Percentiles rank a stretch among this genome's conserved stretches.
phyloP scores from a whole-genome alignment of 768 basidiomycete genomes.

The Punctularia strigosozonata region DNA sequence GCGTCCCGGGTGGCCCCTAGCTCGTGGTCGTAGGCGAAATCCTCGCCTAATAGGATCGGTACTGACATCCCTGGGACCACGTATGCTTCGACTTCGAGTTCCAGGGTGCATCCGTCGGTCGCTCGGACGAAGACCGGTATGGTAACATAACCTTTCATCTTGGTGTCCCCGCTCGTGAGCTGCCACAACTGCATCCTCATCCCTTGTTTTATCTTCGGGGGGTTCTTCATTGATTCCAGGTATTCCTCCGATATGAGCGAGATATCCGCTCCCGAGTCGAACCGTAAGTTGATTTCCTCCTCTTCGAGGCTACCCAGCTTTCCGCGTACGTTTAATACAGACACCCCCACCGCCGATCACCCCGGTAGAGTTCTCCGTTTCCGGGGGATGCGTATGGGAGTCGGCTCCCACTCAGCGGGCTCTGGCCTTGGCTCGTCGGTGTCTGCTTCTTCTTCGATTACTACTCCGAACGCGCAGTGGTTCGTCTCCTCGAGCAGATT shows the following conservation, averaged over 20 bases:
- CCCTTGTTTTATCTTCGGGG: constrained; percentile 13
- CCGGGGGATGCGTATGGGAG: neutral
- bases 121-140: constrained; percentile 17
- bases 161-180: constrained; percentile 16
- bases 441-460: too few species aligned
- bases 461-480: too few species aligned
- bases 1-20: constrained; percentile 2
- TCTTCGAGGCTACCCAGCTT: constrained; percentile 4
- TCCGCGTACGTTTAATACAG: constrained; percentile 12
- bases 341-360: constrained; percentile 20
- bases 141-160: constrained; percentile 16
- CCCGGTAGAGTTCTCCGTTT: constrained; percentile 14
- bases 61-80: constrained; percentile 19
- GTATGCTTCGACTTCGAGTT: constrained; percentile 15
- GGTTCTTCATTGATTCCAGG: constrained; percentile 1
- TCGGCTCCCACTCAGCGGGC: too few species aligned
- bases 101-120: constrained; percentile 10
- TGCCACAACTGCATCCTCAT: constrained; percentile 20
- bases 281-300: constrained; percentile 5
- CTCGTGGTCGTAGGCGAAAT: constrained; percentile 9
- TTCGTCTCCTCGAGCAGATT: too few species aligned
- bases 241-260: constrained; percentile 19
- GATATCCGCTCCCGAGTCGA: constrained; percentile 25
- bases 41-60: constrained; percentile 21
- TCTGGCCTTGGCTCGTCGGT: too few species aligned